These are phyloP conservation scores for Coleophoma crateriformis DNA, from an alignment of 2,329 filamentous ascomycete species.

Conservation along the genomic window DNA sequence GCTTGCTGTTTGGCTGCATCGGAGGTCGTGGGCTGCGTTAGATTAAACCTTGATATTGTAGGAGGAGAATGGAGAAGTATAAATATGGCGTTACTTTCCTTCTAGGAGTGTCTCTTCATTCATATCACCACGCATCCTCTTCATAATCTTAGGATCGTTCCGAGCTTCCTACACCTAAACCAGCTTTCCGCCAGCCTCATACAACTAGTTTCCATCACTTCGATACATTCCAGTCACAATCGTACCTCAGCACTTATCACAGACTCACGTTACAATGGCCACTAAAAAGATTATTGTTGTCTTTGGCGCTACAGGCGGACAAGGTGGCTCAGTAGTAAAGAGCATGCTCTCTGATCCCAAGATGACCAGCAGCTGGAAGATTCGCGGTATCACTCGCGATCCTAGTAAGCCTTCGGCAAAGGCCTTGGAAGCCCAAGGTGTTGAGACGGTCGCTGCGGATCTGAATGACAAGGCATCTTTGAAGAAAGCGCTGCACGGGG, in stretches of 20 bases:
- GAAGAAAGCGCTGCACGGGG: conserved; percentile 22
- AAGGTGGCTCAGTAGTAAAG: conserved; percentile 47
- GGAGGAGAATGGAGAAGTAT: no score
- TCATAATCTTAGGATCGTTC: no score
- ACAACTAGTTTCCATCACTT: no score
- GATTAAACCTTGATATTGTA: no score
- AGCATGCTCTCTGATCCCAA: conserved; percentile 41
- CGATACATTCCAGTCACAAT: no score
- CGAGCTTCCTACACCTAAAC: no score
- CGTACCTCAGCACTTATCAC: not conserved
- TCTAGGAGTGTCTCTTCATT: no score
- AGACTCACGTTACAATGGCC: conserved; percentile 13
- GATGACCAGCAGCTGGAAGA: conserved; percentile 33
- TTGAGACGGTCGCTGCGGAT: conserved; percentile 38
- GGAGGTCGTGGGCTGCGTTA: no score
- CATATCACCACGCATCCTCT: no score
- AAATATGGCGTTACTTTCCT: no score
- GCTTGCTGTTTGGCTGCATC: no score
- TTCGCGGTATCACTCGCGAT: conserved; percentile 43
- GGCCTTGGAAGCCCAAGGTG: conserved; percentile 33
- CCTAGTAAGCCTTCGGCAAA: conserved; percentile 33
- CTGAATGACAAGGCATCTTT: conserved; percentile 35
- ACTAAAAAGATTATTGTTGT: conserved; percentile 36
- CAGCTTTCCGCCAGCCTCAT: no score
- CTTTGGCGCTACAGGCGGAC: conserved; percentile 42